phyloP scores from a whole-genome alignment of 768 basidiomycete species.

The Pulveroboletus frians region DNA sequence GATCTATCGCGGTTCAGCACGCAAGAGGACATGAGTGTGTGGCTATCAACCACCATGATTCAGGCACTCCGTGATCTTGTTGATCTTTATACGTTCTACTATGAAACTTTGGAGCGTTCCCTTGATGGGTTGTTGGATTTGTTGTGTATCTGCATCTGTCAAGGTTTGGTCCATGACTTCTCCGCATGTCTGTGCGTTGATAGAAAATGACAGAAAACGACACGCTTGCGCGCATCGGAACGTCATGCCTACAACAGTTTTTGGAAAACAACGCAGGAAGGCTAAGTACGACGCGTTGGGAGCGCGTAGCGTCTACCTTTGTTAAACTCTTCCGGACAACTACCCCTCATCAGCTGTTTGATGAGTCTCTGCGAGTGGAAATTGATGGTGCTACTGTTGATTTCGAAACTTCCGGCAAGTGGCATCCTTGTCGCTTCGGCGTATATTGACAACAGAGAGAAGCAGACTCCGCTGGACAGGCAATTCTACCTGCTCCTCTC shows the following conservation, averaged over 20 bases:
- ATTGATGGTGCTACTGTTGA: slow-evolving; percentile 60
- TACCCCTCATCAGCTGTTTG: slow-evolving; percentile 94
- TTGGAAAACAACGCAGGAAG: slow-evolving; percentile 90
- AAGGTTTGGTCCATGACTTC: slow-evolving; percentile 58
- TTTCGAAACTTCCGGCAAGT: slow-evolving; percentile 41
- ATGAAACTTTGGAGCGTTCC: slow-evolving; percentile 83
- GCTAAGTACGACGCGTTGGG: slow-evolving; percentile 82
- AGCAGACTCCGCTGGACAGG: slow-evolving; percentile 53
- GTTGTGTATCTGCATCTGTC: slow-evolving; percentile 94
- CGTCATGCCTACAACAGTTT: slow-evolving; percentile 94
- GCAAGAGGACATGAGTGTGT: slow-evolving; percentile 99
- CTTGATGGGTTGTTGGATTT: slow-evolving; percentile 92
- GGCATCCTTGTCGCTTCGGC: neutral
- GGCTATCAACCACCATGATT: slow-evolving; percentile 98
- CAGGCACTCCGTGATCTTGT: slow-evolving; percentile 94
- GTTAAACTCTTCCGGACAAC: slow-evolving; percentile 96
- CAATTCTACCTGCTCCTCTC: slow-evolving; percentile 84
- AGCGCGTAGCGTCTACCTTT: slow-evolving; percentile 86
- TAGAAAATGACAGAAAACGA: slow-evolving; percentile 72
- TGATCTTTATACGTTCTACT: slow-evolving; percentile 93
- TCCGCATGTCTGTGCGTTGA: slow-evolving; percentile 2
- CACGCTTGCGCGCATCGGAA: slow-evolving; percentile 94
- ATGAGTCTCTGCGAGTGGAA: slow-evolving; percentile 83
- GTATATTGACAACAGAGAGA: slow-evolving; percentile 5
- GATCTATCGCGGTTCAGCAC: slow-evolving; percentile 91